Evolutionary conservation across 1,139 yeast genomes (phyloP), one percentile per base, ranked within the genome.

Genomic region (Pichia sp.): DNA sequence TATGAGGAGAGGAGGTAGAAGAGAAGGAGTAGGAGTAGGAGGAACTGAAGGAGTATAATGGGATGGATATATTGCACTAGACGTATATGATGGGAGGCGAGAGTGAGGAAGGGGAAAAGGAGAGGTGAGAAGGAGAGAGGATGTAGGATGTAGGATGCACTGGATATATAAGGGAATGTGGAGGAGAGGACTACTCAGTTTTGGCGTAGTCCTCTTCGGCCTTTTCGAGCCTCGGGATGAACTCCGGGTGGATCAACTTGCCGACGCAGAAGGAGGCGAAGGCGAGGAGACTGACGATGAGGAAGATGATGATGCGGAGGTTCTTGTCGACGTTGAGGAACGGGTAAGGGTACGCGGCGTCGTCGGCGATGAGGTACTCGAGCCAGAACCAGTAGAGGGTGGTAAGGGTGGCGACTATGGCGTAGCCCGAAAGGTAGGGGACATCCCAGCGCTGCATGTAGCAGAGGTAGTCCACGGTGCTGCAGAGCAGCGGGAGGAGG

Each of bases 341-440:
- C 11, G 84, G 85, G 64, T 85, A 85, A 0, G 93, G 93, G 62
- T 80, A 85, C 30, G 55, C 56, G 8, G 62, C 60, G 2, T 71
- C 73, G 8, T 80, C 86, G 55, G 78, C 79, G 36, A 85, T 72
- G 57, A 84, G 67, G 23, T 63, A 52, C 55, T 78, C 75, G 54
- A 85, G 72, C 67, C 76, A 75, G 47, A 70, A 64, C 80, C 87
- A 85, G 66, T 85, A 85, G 2, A 72, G 70, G 0, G 70, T 58
- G 0, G 86, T 75, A 40, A 83, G 65, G 0, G 62, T 47, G 1
- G 71, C 60, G 38, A 80, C 71, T 8, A 76, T 61, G 0, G 66
- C 49, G 54, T 81, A 71, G 0, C 83, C 85, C 0, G 70, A 72
- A 50, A 59, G 66, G 46, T 63, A 67, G 42, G 69, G 69, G 54